Base-by-base conservation (phyloP, 2,329 filamentous ascomycete species). In the Elsinoe fawcettii region DNA sequence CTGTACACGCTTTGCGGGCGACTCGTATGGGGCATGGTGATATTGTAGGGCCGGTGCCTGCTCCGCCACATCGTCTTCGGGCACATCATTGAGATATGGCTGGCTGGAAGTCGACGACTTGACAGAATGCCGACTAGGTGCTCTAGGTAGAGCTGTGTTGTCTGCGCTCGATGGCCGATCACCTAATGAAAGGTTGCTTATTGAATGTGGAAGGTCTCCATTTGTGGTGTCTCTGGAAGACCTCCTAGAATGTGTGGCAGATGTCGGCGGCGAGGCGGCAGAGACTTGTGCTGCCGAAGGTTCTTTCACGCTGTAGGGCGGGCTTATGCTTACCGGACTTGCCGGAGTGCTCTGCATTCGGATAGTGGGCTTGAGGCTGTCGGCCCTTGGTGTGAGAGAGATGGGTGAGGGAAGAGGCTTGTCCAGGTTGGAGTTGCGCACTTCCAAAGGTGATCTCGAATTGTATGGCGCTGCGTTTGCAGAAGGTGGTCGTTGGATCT, bases 401-500 rank as follows among this genome's bases (percentile, higher is more conserved):
- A 46, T 4, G 9, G 57, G 43, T 5, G 57, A 59, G 3, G 57
- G 36, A 43, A 55, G 43, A 12, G 57, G 57, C n/a, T 56, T 51
- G 11, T 59, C 57, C 11, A 59, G 32, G 27, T 59, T 55, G 18
- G 57, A 47, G 27, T 56, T 39, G 37, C 47, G 56, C 16, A 54
- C 44, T 55, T 56, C 43, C 39, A 47, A 55, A 25, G 55, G 46
- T 9, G 51, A 51, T 55, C 47, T 43, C 22, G 49, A 56, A 34
- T 22, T 32, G 58, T 51, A 60, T 34, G 66, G 66, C 41, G 60
- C 64, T 51, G 65, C 64, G 55, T 54, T 39, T 23, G 44, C 49
- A 44, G 55, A 56, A 51, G 68, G 66, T 65, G 60, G 55, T 11
- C 85, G 85, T 82, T 82, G 81, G 73, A 77, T 82, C 63, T 80